Evolutionary conservation across 148 eudicot genomes (phyloP), one percentile per base, ranked within the genome.

Genomic region (Heliamphora exappendiculata): DNA sequence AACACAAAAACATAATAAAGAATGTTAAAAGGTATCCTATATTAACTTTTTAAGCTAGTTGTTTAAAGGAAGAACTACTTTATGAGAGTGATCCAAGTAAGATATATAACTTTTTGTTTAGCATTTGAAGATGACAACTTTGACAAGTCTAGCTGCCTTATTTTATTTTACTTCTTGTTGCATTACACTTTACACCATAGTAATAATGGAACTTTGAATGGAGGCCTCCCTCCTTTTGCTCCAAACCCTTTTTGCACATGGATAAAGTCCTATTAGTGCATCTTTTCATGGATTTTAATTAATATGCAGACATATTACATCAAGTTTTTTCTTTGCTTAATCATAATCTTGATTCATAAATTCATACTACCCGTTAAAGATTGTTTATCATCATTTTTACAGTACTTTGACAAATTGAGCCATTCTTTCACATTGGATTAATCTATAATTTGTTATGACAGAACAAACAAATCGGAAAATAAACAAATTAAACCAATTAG

Each of bases 171-270:
- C 3, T 50, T 12, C 4, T 8, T 70, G n/a, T 37, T 67, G 26
- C 51, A 42, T 41, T 42, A n/a, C 24, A 42, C 57, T 47, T 67
- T 44, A 47, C 29, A 70, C 55, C 73, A 22, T 14, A 19, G 26
- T 70, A 51, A 28, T 41, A 74, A 74, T 74, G 54, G 39, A 74
- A 42, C 37, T 58, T 57, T 74, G 50, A 28, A 74, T 39, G 34
- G 5, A 10, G 20, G 0, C 12, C 24, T 34, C 22, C 58, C 49
- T 6, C 31, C 4, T 50, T 70, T 50, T 29, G 14, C 50, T 70
- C 39, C 19, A 49, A 72, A 51, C 33, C 10, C 75, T 19, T 5
- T 22, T 24, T 58, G 24, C 51, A 33, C 33, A 24, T 7, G 41
- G 20, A 22, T 73, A n/a, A n/a, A 39, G 50, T 73, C 29, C 58